Percentiles rank a stretch among this genome's conserved stretches.
Conservation (phyloP, 2,329 filamentous ascomycete genomes). For the Aspergillus neoniger region DNA sequence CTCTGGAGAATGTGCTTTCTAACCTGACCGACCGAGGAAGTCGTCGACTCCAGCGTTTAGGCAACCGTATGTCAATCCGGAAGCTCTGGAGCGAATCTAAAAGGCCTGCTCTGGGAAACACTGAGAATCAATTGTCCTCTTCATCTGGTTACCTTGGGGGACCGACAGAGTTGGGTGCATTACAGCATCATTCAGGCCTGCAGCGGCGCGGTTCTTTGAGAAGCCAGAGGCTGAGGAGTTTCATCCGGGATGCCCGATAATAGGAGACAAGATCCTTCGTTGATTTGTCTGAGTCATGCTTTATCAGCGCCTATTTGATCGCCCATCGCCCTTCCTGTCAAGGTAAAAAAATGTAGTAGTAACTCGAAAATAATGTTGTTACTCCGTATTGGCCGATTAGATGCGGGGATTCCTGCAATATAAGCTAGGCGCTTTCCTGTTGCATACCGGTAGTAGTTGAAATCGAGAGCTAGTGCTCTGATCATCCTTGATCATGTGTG, state of each 20-base stretch:
- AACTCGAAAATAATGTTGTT: background rate
- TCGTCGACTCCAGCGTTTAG: conserved; percentile 13
- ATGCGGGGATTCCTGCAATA: too few species aligned
- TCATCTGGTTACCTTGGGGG: background rate
- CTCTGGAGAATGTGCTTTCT: conserved; percentile 22
- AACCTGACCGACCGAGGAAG: conserved; percentile 13
- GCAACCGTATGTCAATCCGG: conserved; percentile 10
- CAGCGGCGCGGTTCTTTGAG: background rate
- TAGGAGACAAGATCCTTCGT: background rate
- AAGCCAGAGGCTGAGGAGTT: conserved; percentile 3
- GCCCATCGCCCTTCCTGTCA: too few species aligned
- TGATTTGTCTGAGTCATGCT: background rate
- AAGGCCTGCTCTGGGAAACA: conserved; percentile 2
- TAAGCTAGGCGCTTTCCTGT: too few species aligned
- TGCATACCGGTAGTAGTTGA: too few species aligned
- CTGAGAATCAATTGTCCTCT: background rate
- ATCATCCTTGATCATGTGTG: too few species aligned
- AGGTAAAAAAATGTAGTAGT: too few species aligned
- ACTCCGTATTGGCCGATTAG: background rate
- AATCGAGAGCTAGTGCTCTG: too few species aligned
- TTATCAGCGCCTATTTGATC: background rate
- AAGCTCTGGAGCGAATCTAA: conserved; percentile 16
- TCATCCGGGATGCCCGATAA: background rate
- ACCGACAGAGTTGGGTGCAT: background rate
- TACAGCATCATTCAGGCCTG: background rate